Evolutionary conservation across 345 rosid genomes (phyloP).

Genomic region (Murraya koenigii): DNA sequence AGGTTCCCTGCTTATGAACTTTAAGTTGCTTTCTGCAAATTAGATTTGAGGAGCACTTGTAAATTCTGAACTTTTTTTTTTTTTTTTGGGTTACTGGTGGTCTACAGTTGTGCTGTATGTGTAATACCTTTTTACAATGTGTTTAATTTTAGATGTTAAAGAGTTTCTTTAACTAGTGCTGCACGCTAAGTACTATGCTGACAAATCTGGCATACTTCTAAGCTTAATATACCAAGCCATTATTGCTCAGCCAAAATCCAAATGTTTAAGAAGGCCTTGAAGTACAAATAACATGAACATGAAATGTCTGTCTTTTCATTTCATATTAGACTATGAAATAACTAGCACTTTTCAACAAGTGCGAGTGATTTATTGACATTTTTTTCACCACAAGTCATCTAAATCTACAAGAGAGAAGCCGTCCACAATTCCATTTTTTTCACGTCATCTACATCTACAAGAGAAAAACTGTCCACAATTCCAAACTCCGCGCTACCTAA

Average conservation of each 20-base stretch:
- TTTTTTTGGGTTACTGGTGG: not conserved
- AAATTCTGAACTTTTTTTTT: not conserved
- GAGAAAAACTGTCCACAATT: constrained; percentile 22
- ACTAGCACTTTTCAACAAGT: constrained; percentile 10
- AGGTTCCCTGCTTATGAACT: constrained; percentile 69
- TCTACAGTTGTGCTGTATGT: not conserved
- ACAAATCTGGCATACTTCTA: not conserved
- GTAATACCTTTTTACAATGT: not conserved
- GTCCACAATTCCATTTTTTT: constrained; percentile 23
- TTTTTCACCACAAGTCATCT: constrained; percentile 23
- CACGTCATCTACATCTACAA: constrained; percentile 25
- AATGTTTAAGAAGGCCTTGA: not conserved
- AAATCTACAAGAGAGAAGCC: constrained; percentile 17
- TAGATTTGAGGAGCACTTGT: too few relatives aligned
- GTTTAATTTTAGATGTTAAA: too few relatives aligned
- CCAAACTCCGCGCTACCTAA: not conserved
- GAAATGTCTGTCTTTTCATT: not conserved
- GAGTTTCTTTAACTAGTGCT: not conserved
- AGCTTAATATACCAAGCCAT: not conserved
- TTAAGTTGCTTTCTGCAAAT: constrained; percentile 13
- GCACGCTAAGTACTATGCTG: not conserved
- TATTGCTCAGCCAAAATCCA: not conserved
- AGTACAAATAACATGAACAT: not conserved
- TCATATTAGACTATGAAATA: not conserved
- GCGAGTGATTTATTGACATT: constrained; percentile 29